phyloP scores from a whole-genome alignment of 345 rosid genomes.

The Gossypium australe region DNA sequence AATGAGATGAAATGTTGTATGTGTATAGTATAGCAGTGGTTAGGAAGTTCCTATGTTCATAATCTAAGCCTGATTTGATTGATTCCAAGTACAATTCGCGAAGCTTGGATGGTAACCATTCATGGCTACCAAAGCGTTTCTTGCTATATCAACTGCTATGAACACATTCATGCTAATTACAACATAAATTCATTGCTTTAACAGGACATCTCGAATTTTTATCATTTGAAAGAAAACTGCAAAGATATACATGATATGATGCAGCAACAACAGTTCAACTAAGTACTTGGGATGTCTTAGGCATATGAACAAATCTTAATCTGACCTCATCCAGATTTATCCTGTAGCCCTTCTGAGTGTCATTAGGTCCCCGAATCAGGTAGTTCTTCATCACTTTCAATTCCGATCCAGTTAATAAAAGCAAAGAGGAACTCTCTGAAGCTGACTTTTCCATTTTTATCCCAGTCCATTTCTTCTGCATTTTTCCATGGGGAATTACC shows the following conservation, averaged over 20 bases:
- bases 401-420: conserved; percentile 71
- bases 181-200: background rate
- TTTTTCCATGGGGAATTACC: conserved; percentile 15
- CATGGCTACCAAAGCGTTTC: background rate
- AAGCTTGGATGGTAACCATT: background rate
- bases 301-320: conserved; percentile 6
- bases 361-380: conserved; percentile 12
- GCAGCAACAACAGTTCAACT: conserved; percentile 3
- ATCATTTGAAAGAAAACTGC: conserved; percentile 3
- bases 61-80: background rate
- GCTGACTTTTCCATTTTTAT: conserved; percentile 67
- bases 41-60: background rate
- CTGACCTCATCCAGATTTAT: conserved; percentile 20
- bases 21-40: background rate
- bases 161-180: background rate
- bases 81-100: background rate
- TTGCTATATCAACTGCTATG: conserved; percentile 2
- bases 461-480: conserved; percentile 96
- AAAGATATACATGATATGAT: conserved; percentile 10
- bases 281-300: conserved; percentile 5
- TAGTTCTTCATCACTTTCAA: conserved; percentile 44
- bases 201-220: background rate
- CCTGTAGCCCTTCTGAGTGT: background rate
- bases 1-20: conserved; percentile 7
- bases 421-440: conserved; percentile 83